Evolutionary conservation across 805 yeast genomes (phyloP).

Genomic region (Teunomyces funiuensis): DNA sequence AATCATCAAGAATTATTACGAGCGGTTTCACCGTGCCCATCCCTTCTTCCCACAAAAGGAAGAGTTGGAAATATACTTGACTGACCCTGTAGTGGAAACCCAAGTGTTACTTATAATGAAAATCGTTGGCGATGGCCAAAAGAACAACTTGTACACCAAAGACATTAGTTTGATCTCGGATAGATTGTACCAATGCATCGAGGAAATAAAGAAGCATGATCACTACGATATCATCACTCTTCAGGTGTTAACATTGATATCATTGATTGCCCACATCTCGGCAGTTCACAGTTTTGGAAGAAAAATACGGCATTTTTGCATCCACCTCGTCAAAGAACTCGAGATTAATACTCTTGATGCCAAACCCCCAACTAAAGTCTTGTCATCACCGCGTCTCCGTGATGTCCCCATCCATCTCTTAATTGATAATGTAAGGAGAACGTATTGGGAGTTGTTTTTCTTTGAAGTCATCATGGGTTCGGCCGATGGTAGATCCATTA

Average conservation of each 20-base stretch:
- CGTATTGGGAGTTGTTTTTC: conserved; percentile 54
- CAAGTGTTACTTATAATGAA: conserved; percentile 50
- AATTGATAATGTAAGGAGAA: conserved; percentile 40
- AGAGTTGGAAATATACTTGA: conserved; percentile 34
- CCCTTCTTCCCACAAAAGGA: conserved; percentile 46
- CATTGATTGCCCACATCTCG: conserved; percentile 51
- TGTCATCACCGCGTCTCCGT: conserved; percentile 14
- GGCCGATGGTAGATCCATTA: conserved; percentile 46
- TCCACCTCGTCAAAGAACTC: conserved; percentile 36
- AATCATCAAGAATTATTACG: conserved; percentile 29
- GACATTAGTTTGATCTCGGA: conserved; percentile 15
- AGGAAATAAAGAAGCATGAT: conserved; percentile 11
- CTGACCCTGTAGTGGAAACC: conserved; percentile 30
- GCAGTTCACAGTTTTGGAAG: conserved; percentile 49
- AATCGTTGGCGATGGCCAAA: conserved; percentile 49
- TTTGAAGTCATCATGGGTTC: conserved; percentile 54
- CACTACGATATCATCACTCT: conserved; percentile 42
- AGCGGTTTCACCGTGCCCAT: conserved; percentile 41
- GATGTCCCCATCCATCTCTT: conserved; percentile 12
- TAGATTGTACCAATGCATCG: conserved; percentile 18
- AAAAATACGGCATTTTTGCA: conserved; percentile 42
- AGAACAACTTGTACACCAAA: conserved; percentile 18
- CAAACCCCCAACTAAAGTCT: conserved; percentile 10
- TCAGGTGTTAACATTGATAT: conserved; percentile 41
- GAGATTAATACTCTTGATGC: conserved; percentile 41